These are phyloP conservation scores for Morella rubra DNA, from an alignment of 306 rosid species.

Conservation along the genomic window DNA sequence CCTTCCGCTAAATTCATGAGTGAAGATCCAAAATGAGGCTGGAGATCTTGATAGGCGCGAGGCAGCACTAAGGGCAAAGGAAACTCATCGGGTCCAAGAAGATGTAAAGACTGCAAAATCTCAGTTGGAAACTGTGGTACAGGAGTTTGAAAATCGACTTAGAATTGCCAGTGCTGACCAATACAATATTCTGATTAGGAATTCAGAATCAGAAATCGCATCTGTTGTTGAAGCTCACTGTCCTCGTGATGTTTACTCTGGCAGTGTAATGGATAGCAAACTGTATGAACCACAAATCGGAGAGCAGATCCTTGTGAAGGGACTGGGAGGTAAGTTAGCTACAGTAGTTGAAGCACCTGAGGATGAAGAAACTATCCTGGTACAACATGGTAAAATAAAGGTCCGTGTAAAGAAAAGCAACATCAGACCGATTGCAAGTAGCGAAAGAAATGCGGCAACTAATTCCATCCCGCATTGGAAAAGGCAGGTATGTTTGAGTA, in stretches of 20 bases:
- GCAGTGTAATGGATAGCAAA: conserved; percentile 34
- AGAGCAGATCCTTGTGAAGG: conserved; percentile 65
- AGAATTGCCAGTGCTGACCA: conserved; percentile 46
- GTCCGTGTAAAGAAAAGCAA: conserved; percentile 77
- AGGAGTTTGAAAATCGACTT: conserved; percentile 65
- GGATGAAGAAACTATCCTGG: conserved; percentile 63
- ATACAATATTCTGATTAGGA: conserved; percentile 57
- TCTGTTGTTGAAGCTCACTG: conserved; percentile 62
- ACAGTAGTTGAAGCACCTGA: conserved; percentile 68
- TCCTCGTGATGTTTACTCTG: conserved; percentile 36
- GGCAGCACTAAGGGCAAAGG: conserved; percentile 64
- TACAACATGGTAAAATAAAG: conserved; percentile 84
- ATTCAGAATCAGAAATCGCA: conserved; percentile 70
- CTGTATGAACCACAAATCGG: conserved; percentile 67
- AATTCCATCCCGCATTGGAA: conserved; percentile 39
- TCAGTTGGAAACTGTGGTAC: conserved; percentile 58
- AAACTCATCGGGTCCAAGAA: conserved; percentile 54
- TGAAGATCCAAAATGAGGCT: conserved; percentile 79
- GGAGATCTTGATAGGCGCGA: conserved; percentile 73
- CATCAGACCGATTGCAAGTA: conserved; percentile 49
- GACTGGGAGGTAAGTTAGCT: conserved; percentile 72
- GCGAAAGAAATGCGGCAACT: conserved; percentile 38
- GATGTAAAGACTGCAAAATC: conserved; percentile 60
- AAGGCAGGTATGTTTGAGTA: conserved; percentile 51
- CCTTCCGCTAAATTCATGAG: conserved; percentile 20